Evolutionary conservation across 208 protist genomes (phyloP), one percentile per base, ranked within the genome.

Genomic region (Hexamita inflata): DNA sequence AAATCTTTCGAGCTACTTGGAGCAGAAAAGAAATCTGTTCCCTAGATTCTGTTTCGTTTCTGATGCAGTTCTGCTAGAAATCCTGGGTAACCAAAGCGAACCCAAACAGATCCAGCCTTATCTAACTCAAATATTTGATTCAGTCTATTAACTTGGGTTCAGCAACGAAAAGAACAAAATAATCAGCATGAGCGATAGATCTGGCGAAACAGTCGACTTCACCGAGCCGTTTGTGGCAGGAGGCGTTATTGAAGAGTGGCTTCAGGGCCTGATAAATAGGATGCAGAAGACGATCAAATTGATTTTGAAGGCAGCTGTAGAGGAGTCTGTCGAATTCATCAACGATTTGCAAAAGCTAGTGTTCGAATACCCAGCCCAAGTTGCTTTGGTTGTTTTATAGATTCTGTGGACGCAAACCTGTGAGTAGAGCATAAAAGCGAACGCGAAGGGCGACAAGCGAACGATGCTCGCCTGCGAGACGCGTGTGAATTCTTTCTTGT

Each of bases 11-110:
- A 88, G 93, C 35, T 98, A 96, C 84, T 87, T 98, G 24, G 93
- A 98, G 79, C 89, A 89, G 80, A 97, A 98, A 85, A 87, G 94
- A 40, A 88, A 89, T 80, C 81, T 90, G 11, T 97, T 98, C 86
- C 93, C 94, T 30, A 89, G 94, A 58, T 98, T 98, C 88, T 98
- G 96, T 87, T 98, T 98, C 80, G 91, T 96, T 39, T 96, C 93
- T 45, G 91, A 95, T 78, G 89, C 91, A 60, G 90, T 92, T 79
- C 82, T 98, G 75, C 86, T 98, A 38, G 91, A 96, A 82, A 95
- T 98, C 82, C 83, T 97, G n/a, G 93, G 88, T 40, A 92, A 96
- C 81, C 89, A 89, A 38, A 89, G 84, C 70, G 86, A 94, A 80
- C 91, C 92, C 75, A 83, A 92, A 76, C 90, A 89, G 13, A 92